Conservation (phyloP, 306 rosid genomes). For the Dryas alaskensis region DNA sequence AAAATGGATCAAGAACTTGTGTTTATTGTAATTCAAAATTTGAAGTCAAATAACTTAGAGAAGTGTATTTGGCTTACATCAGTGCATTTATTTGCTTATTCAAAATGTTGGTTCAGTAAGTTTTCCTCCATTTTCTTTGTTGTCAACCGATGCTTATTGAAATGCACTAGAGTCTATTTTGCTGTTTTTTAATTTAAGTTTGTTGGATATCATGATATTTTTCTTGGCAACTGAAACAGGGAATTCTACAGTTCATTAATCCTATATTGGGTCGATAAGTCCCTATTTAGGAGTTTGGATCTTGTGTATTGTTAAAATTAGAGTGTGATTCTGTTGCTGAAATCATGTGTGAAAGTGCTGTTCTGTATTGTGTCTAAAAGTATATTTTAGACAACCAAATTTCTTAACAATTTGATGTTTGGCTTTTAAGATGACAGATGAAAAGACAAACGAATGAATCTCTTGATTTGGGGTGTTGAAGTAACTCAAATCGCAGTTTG, state of each 20-base stretch:
- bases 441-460: neutral
- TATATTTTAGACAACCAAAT: neutral
- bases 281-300: neutral
- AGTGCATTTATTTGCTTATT: neutral
- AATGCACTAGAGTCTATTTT: neutral
- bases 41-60: neutral
- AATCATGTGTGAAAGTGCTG: neutral
- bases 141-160: slow-evolving; percentile 4
- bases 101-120: neutral
- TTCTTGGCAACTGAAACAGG: neutral
- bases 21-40: neutral
- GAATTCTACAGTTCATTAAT: neutral
- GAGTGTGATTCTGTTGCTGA: neutral
- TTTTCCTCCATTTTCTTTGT: neutral
- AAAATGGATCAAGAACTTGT: neutral
- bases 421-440: neutral
- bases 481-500: neutral
- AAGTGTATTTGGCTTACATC: neutral
- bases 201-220: neutral
- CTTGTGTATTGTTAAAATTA: neutral
- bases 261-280: neutral
- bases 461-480: neutral
- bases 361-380: neutral
- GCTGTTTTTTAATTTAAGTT: neutral
- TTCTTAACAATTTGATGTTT: neutral